phyloP scores from a whole-genome alignment of 139 green algal genomes.

The Chlorella vulgaris region DNA sequence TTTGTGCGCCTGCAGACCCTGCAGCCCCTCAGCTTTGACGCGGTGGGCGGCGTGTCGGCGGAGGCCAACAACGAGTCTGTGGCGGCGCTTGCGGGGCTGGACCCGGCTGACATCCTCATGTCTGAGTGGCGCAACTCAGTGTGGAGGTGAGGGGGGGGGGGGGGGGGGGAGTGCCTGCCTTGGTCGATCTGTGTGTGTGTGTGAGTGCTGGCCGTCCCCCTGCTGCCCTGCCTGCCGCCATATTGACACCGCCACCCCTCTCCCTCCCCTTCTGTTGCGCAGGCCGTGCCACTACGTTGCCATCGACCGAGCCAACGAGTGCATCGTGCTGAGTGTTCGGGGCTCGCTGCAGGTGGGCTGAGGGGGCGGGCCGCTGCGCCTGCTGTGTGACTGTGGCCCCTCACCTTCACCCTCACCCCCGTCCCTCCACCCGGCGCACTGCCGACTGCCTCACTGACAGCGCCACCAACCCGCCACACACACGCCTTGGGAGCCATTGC shows the following conservation, averaged over 20 bases:
- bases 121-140: constrained; percentile 40
- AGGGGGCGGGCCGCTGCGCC: neutral
- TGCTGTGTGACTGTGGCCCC: neutral
- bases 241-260: neutral
- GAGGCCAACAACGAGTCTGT: constrained; percentile 67
- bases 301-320: constrained; percentile 47
- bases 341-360: neutral
- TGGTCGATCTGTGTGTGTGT: neutral
- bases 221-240: neutral
- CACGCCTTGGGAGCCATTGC: too few relatives aligned
- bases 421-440: too few relatives aligned
- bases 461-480: too few relatives aligned
- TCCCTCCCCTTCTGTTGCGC: neutral
- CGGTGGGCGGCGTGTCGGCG: constrained; percentile 51
- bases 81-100: constrained; percentile 49
- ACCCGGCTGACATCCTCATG: constrained; percentile 43
- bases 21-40: constrained; percentile 53
- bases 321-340: constrained; percentile 60
- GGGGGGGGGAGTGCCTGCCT: neutral
- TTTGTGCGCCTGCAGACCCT: constrained; percentile 62
- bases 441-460: too few relatives aligned
- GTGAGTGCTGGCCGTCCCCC: neutral
- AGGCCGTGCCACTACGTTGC: constrained; percentile 66
- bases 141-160: neutral
- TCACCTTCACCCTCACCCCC: too few relatives aligned